Conservation (phyloP, 176 grass and related monocot species). For the Aechmea fasciata region DNA sequence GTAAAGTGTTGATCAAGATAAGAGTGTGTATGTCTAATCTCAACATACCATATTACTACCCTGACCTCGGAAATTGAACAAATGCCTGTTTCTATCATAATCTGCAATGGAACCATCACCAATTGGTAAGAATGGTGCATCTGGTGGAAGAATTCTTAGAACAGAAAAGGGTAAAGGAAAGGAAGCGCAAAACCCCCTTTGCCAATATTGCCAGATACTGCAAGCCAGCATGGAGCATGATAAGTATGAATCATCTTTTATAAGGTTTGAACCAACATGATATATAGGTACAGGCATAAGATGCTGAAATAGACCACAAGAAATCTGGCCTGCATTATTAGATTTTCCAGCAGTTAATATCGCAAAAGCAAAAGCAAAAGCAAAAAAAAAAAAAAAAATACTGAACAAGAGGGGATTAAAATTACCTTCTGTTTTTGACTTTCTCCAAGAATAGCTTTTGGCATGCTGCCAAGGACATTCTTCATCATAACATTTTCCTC, state of each 20-base stretch:
- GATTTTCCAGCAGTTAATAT: slow-evolving; percentile 17
- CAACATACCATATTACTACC: slow-evolving; percentile 49
- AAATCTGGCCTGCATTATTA: slow-evolving; percentile 11
- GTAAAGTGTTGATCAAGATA: neutral
- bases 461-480: slow-evolving; percentile 87
- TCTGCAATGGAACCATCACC: slow-evolving; percentile 51
- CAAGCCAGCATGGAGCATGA: slow-evolving; percentile 52
- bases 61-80: slow-evolving; percentile 43
- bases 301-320: slow-evolving; percentile 30
- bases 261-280: slow-evolving; percentile 66
- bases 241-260: slow-evolving; percentile 74
- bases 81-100: slow-evolving; percentile 58
- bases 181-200: slow-evolving; percentile 82
- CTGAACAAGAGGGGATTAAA: slow-evolving; percentile 30
- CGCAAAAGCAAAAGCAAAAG: neutral
- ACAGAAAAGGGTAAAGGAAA: slow-evolving; percentile 88
- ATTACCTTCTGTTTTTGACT: slow-evolving; percentile 28
- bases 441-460: slow-evolving; percentile 55
- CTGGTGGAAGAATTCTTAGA: slow-evolving; percentile 69
- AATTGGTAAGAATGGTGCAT: slow-evolving; percentile 57
- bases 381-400: slow-evolving; percentile 23
- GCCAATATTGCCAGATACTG: slow-evolving; percentile 92
- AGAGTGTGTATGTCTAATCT: neutral
- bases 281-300: slow-evolving; percentile 59
- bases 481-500: slow-evolving; percentile 97